phyloP scores from a whole-genome alignment of 768 basidiomycete genomes.

The Tricholoma bakamatsutake region DNA sequence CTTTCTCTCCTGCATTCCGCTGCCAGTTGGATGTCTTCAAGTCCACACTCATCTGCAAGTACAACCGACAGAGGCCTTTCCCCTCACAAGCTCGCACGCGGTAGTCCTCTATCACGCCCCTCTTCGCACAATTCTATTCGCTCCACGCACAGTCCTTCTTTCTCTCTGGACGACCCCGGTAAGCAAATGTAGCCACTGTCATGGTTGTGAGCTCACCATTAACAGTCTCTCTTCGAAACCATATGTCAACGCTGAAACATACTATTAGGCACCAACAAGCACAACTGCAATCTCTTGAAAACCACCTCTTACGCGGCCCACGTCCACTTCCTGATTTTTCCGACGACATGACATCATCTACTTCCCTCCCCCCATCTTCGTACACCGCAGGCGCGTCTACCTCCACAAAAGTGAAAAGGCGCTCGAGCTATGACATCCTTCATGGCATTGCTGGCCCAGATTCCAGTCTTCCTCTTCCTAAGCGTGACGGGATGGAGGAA shows the following conservation, averaged over 20 bases:
- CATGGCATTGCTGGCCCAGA: conserved; percentile 71
- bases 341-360: conserved; percentile 27
- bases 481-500: conserved; percentile 42
- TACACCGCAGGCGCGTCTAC: conserved; percentile 20
- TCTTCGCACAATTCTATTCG: conserved; percentile 38
- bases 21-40: conserved; percentile 29
- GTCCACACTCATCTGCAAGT: conserved; percentile 12
- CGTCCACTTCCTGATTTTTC: conserved; percentile 43
- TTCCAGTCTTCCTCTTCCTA: conserved; percentile 66
- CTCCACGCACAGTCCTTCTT: conserved; percentile 52
- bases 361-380: conserved; percentile 29
- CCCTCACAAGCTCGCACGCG: conserved; percentile 26
- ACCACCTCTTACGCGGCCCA: conserved; percentile 58
- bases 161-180: conserved; percentile 65
- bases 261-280: conserved; percentile 82
- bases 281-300: conserved; percentile 67
- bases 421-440: conserved; percentile 69
- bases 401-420: conserved; percentile 47
- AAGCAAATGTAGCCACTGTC: conserved; percentile 22
- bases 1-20: conserved; percentile 3
- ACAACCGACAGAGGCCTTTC: conserved; percentile 20
- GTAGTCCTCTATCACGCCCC: conserved; percentile 34
- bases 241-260: conserved; percentile 78
- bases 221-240: conserved; percentile 68
- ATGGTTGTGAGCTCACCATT: conserved; percentile 14